Evolutionary conservation across 2,329 filamentous ascomycete species (phyloP), one percentile per base, ranked within the genome.

Genomic region (Arachnomyces sp.): DNA sequence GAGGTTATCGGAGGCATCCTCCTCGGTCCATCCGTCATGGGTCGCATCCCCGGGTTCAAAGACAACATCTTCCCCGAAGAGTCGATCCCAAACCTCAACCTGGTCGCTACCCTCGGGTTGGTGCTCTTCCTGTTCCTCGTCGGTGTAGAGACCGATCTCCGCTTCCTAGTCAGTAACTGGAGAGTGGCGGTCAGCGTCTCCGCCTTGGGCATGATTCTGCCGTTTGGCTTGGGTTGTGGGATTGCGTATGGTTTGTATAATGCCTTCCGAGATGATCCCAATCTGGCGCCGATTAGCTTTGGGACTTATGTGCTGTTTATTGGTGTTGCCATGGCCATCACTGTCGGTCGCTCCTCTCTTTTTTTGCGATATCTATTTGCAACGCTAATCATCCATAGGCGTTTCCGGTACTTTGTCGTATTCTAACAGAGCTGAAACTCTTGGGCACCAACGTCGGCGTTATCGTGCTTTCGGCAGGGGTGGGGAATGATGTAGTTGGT

Each of bases 251-350:
- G 88, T 1, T 62, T 95, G 9, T 93, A 87, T 54, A 65, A 88
- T 43, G 63, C 88, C 42, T 94, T 93, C 53, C 69, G 69, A 4
- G 50, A 68, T 44, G 78, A 82, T 38, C 56, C 68, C 0, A 72
- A 68, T 3, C 72, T 71, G 7, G 71, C 74, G n/a, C 68, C 67
- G 0, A 77, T 84, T 36, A 61, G 65, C 12, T 83, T 83, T 55
- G 72, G 74, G 2, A 73, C 77, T 2, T 84, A 76, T 49, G 71
- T 80, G 62, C 71, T 88, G 16, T 96, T 96, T 58, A 85, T 95
- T 48, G 90, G 89, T 61, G 89, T 94, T 39, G 90, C 90, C 1
- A 82, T 95, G 63, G 85, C 88, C 18, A 96, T 96, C 52, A 95
- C 90, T 1, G 87, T 77, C 59, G 51, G 68, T 53, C 13, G n/a